Evolutionary conservation across 768 basidiomycete species (phyloP).

Genomic region (Tylopilus plumbeoviolaceoides): DNA sequence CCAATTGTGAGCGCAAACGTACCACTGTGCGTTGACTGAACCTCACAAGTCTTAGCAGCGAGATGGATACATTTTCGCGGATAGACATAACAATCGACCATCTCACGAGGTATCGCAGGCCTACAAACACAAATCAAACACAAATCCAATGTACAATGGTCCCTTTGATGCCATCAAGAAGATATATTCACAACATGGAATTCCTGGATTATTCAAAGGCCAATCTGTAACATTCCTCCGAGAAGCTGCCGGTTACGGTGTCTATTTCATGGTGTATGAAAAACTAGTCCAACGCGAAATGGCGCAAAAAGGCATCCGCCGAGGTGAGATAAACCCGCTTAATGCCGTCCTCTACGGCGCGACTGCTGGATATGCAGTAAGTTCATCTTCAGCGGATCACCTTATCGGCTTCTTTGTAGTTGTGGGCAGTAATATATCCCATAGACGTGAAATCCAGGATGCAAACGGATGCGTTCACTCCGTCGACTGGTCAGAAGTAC

Average conservation of each 20-base stretch:
- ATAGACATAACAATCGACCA: slow-evolving; percentile 39
- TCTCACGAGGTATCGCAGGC: slow-evolving; percentile 42
- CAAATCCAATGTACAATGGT: slow-evolving; percentile 72
- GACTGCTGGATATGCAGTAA: slow-evolving; percentile 84
- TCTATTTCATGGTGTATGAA: slow-evolving; percentile 92
- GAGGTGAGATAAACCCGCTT: slow-evolving; percentile 73
- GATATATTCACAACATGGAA: slow-evolving; percentile 70
- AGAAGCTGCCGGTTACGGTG: slow-evolving; percentile 77
- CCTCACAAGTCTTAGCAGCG: slow-evolving; percentile 31
- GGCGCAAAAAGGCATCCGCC: slow-evolving; percentile 59
- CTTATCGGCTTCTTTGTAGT: slow-evolving; percentile 36
- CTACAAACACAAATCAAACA: slow-evolving; percentile 87
- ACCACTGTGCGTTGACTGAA: neutral
- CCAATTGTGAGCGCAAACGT: slow-evolving; percentile 42
- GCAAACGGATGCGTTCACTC: slow-evolving; percentile 88
- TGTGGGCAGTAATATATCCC: slow-evolving; percentile 93
- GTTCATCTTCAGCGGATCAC: slow-evolving; percentile 28
- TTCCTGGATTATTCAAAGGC: slow-evolving; percentile 88
- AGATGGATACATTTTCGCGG: slow-evolving; percentile 35
- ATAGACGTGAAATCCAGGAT: slow-evolving; percentile 90
- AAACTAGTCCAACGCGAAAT: slow-evolving; percentile 87
- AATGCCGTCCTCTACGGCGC: slow-evolving; percentile 88
- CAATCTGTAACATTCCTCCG: slow-evolving; percentile 84
- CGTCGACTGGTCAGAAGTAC: slow-evolving; percentile 77
- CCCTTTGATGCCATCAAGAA: slow-evolving; percentile 87